Percentiles rank a stretch among this genome's conserved stretches.
phyloP scores from a whole-genome alignment of 2,329 filamentous ascomycete species.

The Fusarium sp. region DNA sequence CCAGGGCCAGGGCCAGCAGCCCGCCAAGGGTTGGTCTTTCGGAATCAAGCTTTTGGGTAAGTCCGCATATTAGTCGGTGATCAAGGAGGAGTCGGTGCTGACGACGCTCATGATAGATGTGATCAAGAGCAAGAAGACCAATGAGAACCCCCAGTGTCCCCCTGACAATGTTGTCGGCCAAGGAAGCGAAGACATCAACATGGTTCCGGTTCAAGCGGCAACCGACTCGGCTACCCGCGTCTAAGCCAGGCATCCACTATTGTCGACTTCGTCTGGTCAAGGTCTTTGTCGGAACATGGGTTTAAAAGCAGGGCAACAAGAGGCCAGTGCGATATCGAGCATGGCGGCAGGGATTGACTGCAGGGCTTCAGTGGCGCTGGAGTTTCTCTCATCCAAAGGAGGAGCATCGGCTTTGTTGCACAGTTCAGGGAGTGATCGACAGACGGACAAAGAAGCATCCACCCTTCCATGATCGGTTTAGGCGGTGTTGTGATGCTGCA shows the following conservation, averaged over 20 bases:
- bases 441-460: not conserved
- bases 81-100: not conserved
- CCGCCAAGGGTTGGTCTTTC: not conserved
- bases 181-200: conserved; percentile 3
- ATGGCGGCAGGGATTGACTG: conserved; percentile 1
- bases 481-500: not conserved
- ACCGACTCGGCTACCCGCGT: not conserved
- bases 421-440: conserved; percentile 8
- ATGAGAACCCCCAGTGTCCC: not conserved
- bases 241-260: not conserved
- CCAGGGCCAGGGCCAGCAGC: not conserved
- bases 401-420: not conserved
- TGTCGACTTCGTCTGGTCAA: not conserved
- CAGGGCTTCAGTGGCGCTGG: not conserved
- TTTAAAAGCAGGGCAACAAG: not conserved
- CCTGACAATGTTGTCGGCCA: not conserved
- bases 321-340: conserved; percentile 1
- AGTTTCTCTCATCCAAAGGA: not conserved
- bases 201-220: not conserved
- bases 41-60: conserved; percentile 4
- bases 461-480: not conserved
- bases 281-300: not conserved
- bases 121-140: not conserved
- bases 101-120: conserved; percentile 4
- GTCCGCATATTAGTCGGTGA: not conserved